These are phyloP conservation scores for Talaromyces sp. DNA, from an alignment of 2,329 filamentous ascomycete genomes.

Conservation along the genomic window DNA sequence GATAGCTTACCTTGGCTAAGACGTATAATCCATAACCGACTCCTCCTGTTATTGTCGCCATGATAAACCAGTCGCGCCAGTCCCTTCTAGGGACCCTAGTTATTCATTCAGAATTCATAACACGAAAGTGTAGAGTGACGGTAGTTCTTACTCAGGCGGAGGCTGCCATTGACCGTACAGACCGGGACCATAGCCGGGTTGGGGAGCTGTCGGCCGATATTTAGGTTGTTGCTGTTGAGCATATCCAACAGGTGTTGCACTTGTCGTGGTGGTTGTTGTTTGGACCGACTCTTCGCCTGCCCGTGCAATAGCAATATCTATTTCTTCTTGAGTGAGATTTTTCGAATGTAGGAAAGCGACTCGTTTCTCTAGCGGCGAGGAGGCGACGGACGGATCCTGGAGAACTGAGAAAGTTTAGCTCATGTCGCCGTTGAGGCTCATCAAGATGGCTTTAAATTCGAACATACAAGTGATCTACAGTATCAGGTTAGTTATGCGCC, in stretches of 20 bases:
- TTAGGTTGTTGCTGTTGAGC: constrained; percentile 40
- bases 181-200: constrained; percentile 49
- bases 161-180: constrained; percentile 53
- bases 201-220: constrained; percentile 42
- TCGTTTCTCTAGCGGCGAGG: constrained; percentile 86
- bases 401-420: constrained; percentile 60
- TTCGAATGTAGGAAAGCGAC: constrained; percentile 93
- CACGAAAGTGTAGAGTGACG: too few relatives aligned
- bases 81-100: constrained; percentile 68
- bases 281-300: constrained; percentile 59
- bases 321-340: constrained; percentile 94
- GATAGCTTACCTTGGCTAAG: constrained; percentile 68
- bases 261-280: constrained; percentile 36
- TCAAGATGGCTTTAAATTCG: neutral
- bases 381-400: constrained; percentile 86
- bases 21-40: constrained; percentile 86
- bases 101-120: neutral
- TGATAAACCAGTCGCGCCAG: constrained; percentile 99
- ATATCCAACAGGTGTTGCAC: constrained; percentile 49
- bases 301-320: constrained; percentile 77
- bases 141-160: constrained; percentile 49
- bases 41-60: constrained; percentile 91
- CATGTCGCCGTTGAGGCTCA: neutral
- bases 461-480: constrained; percentile 52
- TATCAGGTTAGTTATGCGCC: constrained; percentile 6